A percentile compares a stretch with the other conserved stretches of the same genome.
Conservation (phyloP, 495 filamentous ascomycete species). For the Thermochaetoides thermophila region DNA sequence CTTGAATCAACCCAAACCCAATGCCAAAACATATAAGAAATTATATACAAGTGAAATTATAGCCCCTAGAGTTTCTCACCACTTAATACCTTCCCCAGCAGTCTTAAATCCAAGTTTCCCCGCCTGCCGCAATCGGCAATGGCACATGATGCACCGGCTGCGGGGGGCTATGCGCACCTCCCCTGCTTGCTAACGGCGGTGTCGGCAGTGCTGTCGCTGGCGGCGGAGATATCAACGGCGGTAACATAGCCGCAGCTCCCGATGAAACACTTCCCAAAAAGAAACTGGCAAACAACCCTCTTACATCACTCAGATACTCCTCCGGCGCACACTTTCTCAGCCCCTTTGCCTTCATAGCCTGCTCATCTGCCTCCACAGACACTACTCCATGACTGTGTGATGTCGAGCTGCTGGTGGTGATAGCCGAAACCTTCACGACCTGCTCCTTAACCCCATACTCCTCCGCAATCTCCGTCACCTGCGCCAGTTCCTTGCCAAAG, state of each 20-base stretch:
- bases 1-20: too few species aligned
- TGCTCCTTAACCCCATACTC: conserved; percentile 57
- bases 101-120: background rate
- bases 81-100: too few species aligned
- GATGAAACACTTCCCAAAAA: conserved; percentile 11
- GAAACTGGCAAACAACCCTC: conserved; percentile 42
- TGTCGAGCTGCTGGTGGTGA: background rate
- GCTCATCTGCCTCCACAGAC: conserved; percentile 50
- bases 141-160: too few species aligned
- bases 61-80: too few species aligned
- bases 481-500: conserved; percentile 60
- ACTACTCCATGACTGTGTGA: too few species aligned
- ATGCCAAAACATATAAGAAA: too few species aligned
- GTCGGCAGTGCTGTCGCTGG: background rate
- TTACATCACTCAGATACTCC: conserved; percentile 76
- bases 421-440: conserved; percentile 12
- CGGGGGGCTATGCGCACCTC: too few species aligned
- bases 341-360: conserved; percentile 47
- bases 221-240: too few species aligned
- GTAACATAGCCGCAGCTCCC: background rate
- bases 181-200: too few species aligned
- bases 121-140: background rate
- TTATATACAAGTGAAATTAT: too few species aligned
- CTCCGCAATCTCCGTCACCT: conserved; percentile 70
- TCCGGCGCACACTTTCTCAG: conserved; percentile 60